Evolutionary conservation across 768 basidiomycete genomes (phyloP).

Genomic region (Mycena rebaudengoi): DNA sequence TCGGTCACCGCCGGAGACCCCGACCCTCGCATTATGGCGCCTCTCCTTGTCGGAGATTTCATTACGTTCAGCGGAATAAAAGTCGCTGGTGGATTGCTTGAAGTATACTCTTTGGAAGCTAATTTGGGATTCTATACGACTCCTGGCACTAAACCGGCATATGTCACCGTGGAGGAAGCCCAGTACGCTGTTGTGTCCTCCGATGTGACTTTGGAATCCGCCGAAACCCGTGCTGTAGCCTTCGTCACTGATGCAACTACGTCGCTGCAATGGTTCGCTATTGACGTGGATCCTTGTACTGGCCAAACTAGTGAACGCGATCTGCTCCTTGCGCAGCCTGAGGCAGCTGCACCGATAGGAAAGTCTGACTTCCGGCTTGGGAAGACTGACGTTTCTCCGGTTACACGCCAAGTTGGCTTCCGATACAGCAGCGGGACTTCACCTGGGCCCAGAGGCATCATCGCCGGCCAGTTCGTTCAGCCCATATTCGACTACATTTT

Average conservation of each 20-base stretch:
- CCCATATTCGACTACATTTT: constrained; percentile 22
- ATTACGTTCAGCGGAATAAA: constrained; percentile 31
- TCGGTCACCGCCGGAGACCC: background rate
- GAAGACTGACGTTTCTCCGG: constrained; percentile 15
- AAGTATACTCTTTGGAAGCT: constrained; percentile 26
- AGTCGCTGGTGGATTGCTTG: constrained; percentile 21
- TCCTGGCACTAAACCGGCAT: constrained; percentile 28
- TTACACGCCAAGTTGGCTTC: constrained; percentile 28
- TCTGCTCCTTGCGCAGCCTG: constrained; percentile 14
- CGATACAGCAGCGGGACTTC: constrained; percentile 13
- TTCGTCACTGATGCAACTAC: background rate
- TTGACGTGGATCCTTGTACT: constrained; percentile 31
- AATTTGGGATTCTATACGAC: constrained; percentile 30
- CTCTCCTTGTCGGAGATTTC: constrained; percentile 20
- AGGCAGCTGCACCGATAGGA: background rate
- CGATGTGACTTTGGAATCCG: background rate
- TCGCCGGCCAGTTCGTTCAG: too few species aligned
- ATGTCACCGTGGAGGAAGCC: constrained; percentile 22
- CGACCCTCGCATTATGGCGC: background rate
- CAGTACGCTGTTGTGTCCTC: background rate
- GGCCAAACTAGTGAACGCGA: constrained; percentile 24
- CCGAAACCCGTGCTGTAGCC: background rate
- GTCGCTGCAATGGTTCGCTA: constrained; percentile 25
- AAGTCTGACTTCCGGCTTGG: constrained; percentile 3
- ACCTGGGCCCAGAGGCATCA: constrained; percentile 26